Base-by-base conservation (phyloP, 306 rosid species). In the Nissolia schottii region DNA sequence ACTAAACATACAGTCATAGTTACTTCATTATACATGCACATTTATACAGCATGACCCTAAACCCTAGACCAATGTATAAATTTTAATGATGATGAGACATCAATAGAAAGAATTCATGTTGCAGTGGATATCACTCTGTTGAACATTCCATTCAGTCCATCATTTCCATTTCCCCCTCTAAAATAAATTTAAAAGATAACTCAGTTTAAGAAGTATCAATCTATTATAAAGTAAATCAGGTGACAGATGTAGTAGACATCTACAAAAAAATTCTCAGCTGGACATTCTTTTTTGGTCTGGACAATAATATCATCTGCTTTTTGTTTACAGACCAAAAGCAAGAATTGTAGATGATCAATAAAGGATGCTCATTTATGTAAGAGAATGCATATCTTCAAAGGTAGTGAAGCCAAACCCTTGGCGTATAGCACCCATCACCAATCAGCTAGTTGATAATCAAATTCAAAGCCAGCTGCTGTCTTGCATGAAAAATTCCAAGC, bases 381-480 rank as follows among this genome's bases (percentile, higher is more conserved):
- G 24, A 67, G 35, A 45, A 31, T 15, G 45, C 7, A 49, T 51
- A 40, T 76, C 64, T 74, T 71, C 77, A 78, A 71, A 55, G 51
- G 40, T 68, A 53, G 56, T 19, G 23, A 35, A 65, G 20, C 49
- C 59, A 38, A 66, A 66, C 55, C 55, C 78, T 56, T 45, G 22
- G 46, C 6, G 10, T 71, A 77, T 45, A 68, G 48, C 74, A 69
- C 40, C 69, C 75, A 50, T 41, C 5, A 38, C 38, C 37, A 38
- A 71, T 74, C 65, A 22, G 71, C 46, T 64, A 29, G 78, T 70
- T 49, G 66, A 74, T 68, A 31, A 73, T 27, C 53, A 64, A 13
- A 46, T 70, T 62, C 7, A 24, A 24, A 25, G 78, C 41, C 13
- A 62, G 27, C 40, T 70, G 27, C 41, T 35, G 55, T 80, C 32